Evolutionary conservation across 2,329 filamentous ascomycete genomes (phyloP).

Genomic region (Ascochyta fabae): DNA sequence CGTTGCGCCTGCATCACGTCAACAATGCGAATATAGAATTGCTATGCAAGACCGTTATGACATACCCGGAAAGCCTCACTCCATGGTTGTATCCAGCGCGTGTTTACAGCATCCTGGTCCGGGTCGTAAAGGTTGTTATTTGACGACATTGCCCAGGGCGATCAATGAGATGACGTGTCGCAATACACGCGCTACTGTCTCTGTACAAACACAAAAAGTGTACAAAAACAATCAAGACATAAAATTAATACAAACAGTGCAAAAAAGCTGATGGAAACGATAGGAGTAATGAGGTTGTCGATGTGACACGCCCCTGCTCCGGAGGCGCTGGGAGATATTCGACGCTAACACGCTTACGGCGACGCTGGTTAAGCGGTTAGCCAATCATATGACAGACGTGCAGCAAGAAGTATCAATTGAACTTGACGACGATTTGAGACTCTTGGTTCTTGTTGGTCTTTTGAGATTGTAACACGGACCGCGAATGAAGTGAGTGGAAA

Average conservation of each 20-base stretch:
- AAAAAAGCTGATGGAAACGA: neutral
- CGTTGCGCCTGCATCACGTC: constrained; percentile 59
- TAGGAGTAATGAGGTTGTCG: neutral
- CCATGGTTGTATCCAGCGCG: constrained; percentile 40
- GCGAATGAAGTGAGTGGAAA: no score
- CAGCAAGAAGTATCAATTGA: no score
- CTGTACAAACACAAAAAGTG: neutral
- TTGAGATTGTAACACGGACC: no score
- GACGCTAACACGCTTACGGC: neutral
- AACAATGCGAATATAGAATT: neutral
- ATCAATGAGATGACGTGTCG: constrained; percentile 17
- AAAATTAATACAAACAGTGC: neutral
- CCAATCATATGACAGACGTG: no score
- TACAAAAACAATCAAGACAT: neutral
- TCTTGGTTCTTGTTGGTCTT: no score
- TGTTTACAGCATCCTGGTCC: constrained; percentile 36
- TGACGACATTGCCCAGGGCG: constrained; percentile 35
- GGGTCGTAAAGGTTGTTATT: constrained; percentile 38
- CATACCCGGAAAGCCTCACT: constrained; percentile 42
- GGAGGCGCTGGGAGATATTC: constrained; percentile 1
- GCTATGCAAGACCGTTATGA: neutral
- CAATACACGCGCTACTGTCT: neutral
- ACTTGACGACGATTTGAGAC: no score
- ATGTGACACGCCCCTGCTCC: neutral
- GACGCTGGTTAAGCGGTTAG: no score